Percentiles rank a stretch among this genome's conserved stretches.
phyloP scores from a whole-genome alignment of 2,329 filamentous ascomycete species.

The Zasmidium angulare region DNA sequence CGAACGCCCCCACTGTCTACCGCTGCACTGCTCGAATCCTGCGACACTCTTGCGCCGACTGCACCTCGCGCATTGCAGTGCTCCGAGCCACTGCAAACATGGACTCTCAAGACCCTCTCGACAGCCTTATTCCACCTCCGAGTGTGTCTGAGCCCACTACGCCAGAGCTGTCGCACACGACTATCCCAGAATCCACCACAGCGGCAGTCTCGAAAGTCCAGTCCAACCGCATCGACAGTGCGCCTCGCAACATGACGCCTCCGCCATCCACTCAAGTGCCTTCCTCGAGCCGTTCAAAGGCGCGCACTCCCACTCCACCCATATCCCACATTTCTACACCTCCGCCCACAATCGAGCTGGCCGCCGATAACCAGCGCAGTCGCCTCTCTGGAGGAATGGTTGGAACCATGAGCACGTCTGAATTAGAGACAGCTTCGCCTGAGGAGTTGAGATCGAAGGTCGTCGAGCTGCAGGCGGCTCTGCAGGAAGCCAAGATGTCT shows the following conservation, averaged over 20 bases:
- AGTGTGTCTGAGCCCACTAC: conserved; percentile 21
- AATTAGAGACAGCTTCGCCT: conserved; percentile 53
- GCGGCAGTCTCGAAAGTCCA: conserved; percentile 30
- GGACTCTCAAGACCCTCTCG: conserved; percentile 13
- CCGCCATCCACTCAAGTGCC: conserved; percentile 62
- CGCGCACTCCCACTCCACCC: conserved; percentile 53
- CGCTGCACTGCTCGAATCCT: neutral
- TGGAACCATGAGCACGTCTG: conserved; percentile 46
- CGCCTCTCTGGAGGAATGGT: conserved; percentile 16
- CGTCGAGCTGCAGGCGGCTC: conserved; percentile 50
- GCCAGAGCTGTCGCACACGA: conserved; percentile 34
- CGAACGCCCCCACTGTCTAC: neutral
- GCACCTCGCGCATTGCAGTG: neutral
- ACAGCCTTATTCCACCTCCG: conserved; percentile 18
- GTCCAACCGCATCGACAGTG: conserved; percentile 32
- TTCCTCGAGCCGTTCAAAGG: conserved; percentile 33
- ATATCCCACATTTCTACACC: conserved; percentile 50
- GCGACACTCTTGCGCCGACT: neutral
- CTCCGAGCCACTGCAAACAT: conserved; percentile 2
- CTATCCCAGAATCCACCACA: conserved; percentile 40
- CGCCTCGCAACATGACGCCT: conserved; percentile 54
- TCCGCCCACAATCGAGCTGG: conserved; percentile 41
- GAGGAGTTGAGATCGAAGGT: conserved; percentile 56
- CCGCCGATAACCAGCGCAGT: conserved; percentile 13
- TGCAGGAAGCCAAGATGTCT: conserved; percentile 74